Percentiles rank a stretch among this genome's conserved stretches.
These are phyloP conservation scores for Botryotinia narcissicola DNA, from an alignment of 2,329 filamentous ascomycete species.

Conservation along the genomic window DNA sequence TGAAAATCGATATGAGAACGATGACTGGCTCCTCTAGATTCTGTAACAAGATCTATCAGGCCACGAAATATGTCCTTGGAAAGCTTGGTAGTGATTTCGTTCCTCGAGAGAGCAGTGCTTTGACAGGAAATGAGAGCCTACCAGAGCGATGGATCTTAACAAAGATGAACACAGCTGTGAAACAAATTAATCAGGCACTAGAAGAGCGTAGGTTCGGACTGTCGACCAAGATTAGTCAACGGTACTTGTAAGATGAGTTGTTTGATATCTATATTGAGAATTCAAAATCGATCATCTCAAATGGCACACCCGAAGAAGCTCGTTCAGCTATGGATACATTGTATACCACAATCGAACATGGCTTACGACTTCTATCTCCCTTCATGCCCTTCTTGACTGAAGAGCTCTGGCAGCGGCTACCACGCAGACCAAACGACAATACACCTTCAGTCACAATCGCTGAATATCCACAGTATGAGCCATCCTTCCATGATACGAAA, in stretches of 20 bases:
- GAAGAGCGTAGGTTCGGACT: not conserved
- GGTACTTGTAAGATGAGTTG: not conserved
- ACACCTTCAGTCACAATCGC: not conserved
- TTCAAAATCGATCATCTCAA: not conserved
- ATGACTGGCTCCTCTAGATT: not conserved
- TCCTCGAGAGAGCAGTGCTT: not conserved
- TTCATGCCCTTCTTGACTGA: not conserved
- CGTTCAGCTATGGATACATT: not conserved
- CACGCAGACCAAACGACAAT: not conserved
- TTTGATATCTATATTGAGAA: not conserved
- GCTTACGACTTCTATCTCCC: not conserved
- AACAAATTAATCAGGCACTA: not conserved
- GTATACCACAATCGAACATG: not conserved
- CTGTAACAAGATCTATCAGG: not conserved
- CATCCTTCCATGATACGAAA: not conserved
- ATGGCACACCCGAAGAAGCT: not conserved
- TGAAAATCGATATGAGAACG: not conserved
- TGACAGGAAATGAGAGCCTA: not conserved
- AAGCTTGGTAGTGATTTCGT: not conserved
- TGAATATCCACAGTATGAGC: not conserved
- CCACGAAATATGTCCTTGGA: not conserved
- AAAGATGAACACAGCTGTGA: not conserved
- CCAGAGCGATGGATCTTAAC: not conserved
- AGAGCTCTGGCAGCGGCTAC: not conserved
- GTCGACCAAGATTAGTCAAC: not conserved